phyloP scores from a whole-genome alignment of 164 flowering plant genomes.

The Tinospora cordifolia region DNA sequence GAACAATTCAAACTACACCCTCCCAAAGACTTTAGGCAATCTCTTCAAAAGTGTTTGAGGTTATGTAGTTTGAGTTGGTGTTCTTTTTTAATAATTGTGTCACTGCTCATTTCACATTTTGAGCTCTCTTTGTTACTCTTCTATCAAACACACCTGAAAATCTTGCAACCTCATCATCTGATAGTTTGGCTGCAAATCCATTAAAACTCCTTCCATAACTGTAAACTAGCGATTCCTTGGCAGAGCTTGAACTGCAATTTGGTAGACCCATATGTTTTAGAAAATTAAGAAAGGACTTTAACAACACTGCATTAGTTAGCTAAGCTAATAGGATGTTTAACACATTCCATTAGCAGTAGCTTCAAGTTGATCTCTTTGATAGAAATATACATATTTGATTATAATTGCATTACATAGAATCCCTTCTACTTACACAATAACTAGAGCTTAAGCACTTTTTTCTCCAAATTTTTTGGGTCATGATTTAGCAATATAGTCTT shows the following conservation, averaged over 20 bases:
- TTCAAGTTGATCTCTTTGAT: background rate
- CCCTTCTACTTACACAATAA: no score
- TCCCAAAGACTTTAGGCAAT: no score
- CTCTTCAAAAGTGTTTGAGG: no score
- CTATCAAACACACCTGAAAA: slow-evolving; percentile 24
- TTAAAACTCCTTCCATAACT: slow-evolving; percentile 42
- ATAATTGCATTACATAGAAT: no score
- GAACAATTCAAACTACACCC: no score
- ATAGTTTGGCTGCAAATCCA: slow-evolving; percentile 38
- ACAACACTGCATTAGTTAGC: background rate
- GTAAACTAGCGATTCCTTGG: slow-evolving; percentile 27
- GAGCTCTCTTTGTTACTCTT: background rate
- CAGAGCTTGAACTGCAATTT: slow-evolving; percentile 11
- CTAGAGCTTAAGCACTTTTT: no score
- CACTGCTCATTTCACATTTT: background rate
- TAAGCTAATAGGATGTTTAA: background rate
- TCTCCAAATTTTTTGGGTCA: no score
- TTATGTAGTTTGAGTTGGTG: no score
- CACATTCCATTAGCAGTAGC: background rate
- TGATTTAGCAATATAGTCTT: no score
- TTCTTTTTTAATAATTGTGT: background rate
- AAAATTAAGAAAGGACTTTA: background rate
- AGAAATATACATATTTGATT: no score
- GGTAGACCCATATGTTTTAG: background rate
- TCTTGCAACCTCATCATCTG: slow-evolving; percentile 32